A percentile compares a stretch with the other conserved stretches of the same genome.
Conservation (phyloP, 208 protist genomes). For the Balamuthia mandrillaris region DNA sequence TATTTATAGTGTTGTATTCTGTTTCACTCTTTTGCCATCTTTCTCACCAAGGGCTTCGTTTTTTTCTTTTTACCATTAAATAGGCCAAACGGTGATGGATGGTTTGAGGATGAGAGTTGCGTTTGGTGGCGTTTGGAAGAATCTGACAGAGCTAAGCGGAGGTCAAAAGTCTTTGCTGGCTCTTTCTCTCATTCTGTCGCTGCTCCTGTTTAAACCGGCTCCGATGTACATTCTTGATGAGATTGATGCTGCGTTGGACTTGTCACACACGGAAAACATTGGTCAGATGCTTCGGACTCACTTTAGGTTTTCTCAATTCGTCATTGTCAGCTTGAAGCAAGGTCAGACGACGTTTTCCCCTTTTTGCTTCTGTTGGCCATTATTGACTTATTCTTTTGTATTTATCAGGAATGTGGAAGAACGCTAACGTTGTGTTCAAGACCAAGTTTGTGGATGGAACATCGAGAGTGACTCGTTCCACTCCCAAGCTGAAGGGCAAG, state of each 20-base stretch:
- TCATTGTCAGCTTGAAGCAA: conserved; percentile 98
- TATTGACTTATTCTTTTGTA: too few relatives aligned
- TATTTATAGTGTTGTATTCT: background rate
- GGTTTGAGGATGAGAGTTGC: conserved; percentile 91
- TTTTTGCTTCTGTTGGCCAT: too few relatives aligned
- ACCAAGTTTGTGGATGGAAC: conserved; percentile 88
- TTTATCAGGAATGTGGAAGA: conserved; percentile 99
- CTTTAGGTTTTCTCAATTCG: conserved; percentile 97
- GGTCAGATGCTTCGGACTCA: conserved; percentile 94
- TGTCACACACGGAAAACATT: conserved; percentile 96
- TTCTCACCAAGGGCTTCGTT: background rate
- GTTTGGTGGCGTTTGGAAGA: conserved; percentile 96
- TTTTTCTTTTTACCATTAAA: background rate
- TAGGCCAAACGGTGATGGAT: conserved; percentile 66
- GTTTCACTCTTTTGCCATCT: too few relatives aligned
- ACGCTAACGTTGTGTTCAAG: conserved; percentile 99
- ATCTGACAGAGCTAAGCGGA: conserved; percentile 96
- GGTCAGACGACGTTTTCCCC: too few relatives aligned
- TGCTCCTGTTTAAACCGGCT: conserved; percentile 97
- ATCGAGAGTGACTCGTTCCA: conserved; percentile 46
- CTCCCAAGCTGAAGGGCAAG: too few relatives aligned
- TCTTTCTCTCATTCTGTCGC: conserved; percentile 96
- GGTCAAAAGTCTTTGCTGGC: conserved; percentile 98
- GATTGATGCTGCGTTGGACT: conserved; percentile 99
- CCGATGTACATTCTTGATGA: conserved; percentile 99